Conservation (phyloP, 2,329 filamentous ascomycete species). For the Herpotrichia juniperi region DNA sequence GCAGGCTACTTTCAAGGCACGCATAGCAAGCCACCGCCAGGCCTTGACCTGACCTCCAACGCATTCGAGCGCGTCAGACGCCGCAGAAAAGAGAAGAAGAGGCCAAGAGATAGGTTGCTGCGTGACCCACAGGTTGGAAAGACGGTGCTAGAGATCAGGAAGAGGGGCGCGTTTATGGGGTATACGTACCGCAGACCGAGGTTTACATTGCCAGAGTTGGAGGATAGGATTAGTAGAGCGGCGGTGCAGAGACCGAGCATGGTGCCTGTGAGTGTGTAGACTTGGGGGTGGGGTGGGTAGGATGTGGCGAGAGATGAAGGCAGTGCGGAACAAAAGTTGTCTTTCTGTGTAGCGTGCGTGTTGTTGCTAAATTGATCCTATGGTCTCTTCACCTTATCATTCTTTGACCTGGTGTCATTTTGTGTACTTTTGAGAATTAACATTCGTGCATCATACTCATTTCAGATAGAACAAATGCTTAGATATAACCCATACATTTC, state of each 20-base stretch:
- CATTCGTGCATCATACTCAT: too few relatives aligned
- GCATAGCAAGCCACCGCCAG: not conserved
- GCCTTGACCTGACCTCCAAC: not conserved
- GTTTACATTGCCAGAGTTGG: constrained; percentile 37
- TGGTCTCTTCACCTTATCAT: too few relatives aligned
- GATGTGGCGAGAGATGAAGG: too few relatives aligned
- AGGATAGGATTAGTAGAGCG: constrained; percentile 20
- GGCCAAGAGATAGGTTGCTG: constrained; percentile 83
- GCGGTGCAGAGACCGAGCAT: constrained; percentile 5
- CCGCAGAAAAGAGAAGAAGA: constrained; percentile 72
- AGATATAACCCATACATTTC: too few relatives aligned
- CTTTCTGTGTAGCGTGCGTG: too few relatives aligned
- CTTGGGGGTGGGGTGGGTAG: not conserved
- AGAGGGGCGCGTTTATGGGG: constrained; percentile 82
- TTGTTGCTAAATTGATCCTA: too few relatives aligned
- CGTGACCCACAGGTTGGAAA: constrained; percentile 72
- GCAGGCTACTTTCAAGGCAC: not conserved
- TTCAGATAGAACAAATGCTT: too few relatives aligned
- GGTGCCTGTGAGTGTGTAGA: constrained; percentile 14
- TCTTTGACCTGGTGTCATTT: too few relatives aligned
- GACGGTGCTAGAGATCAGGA: constrained; percentile 78
- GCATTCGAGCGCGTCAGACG: constrained; percentile 37
- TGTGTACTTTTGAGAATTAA: too few relatives aligned
- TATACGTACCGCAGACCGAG: constrained; percentile 77
- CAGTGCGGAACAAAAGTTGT: too few relatives aligned